phyloP scores from a whole-genome alignment of 2,329 filamentous ascomycete species.

The Berkeleyomyces basicola region DNA sequence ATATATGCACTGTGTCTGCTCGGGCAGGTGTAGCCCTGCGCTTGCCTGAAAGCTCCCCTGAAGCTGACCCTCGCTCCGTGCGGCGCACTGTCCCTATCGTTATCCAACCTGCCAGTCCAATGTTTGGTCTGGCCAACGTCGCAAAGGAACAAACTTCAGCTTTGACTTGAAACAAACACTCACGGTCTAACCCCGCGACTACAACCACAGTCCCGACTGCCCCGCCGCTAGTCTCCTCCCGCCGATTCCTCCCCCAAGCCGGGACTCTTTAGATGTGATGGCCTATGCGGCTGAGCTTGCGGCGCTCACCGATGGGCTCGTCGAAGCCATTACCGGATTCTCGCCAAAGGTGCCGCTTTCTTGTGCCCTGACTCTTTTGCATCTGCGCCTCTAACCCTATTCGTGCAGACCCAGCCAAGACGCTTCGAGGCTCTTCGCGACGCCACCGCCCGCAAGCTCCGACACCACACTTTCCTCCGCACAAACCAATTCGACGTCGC shows the following conservation, averaged over 20 bases:
- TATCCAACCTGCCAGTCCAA: neutral
- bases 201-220: neutral
- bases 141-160: neutral
- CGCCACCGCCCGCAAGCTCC: slow-evolving; percentile 23
- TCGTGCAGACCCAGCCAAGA: slow-evolving; percentile 6
- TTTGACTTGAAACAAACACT: neutral
- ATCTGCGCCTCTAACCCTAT: neutral
- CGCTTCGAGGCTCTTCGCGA: slow-evolving; percentile 22
- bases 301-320: slow-evolving; percentile 52
- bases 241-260: neutral
- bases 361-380: slow-evolving; percentile 16
- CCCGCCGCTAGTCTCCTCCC: neutral
- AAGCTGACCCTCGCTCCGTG: neutral
- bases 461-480: slow-evolving; percentile 39
- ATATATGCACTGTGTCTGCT: neutral
- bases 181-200: no score
- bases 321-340: slow-evolving; percentile 44
- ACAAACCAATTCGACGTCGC: slow-evolving; percentile 63
- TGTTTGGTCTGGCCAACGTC: neutral
- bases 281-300: slow-evolving; percentile 50
- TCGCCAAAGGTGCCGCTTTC: slow-evolving; percentile 31
- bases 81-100: neutral
- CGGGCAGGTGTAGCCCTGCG: neutral
- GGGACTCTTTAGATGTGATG: slow-evolving; percentile 33
- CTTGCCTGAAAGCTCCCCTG: neutral